Percentiles rank a stretch among this genome's conserved stretches.
Conservation (phyloP, 352 stramenopile species). For the Globisporangium nodosum region DNA sequence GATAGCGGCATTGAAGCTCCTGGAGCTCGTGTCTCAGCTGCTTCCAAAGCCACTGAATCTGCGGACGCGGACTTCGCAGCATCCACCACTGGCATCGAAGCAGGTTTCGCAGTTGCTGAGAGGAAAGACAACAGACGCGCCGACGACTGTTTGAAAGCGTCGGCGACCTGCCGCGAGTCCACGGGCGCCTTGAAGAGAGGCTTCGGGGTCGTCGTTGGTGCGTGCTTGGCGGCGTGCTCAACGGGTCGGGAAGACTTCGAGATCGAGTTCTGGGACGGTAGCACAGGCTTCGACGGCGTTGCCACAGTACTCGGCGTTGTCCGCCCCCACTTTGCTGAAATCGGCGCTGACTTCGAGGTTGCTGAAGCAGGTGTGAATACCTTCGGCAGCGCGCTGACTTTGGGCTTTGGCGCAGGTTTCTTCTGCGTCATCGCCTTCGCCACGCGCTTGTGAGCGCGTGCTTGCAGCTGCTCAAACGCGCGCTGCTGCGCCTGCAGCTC, state of each 20-base stretch:
- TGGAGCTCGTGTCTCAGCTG: background rate
- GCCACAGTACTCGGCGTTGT: background rate
- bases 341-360: background rate
- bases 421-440: constrained; percentile 11
- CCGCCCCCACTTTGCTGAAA: background rate
- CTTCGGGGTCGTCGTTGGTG: background rate
- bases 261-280: background rate
- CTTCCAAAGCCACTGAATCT: background rate
- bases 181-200: background rate
- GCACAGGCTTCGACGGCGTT: background rate
- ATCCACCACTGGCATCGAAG: background rate
- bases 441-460: constrained; percentile 4
- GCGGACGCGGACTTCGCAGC: background rate
- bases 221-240: background rate
- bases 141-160: background rate
- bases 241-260: background rate
- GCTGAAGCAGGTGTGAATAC: background rate
- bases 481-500: constrained; percentile 62
- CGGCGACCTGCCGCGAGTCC: background rate
- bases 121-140: background rate
- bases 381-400: background rate
- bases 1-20: background rate
- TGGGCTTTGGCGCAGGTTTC: constrained; percentile 1
- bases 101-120: background rate
- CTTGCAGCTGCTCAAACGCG: constrained; percentile 27